Percentiles rank a stretch among this genome's conserved stretches.
These are phyloP conservation scores for Scutellaria baicalensis DNA, from an alignment of 257 asterid genomes.

Conservation along the genomic window DNA sequence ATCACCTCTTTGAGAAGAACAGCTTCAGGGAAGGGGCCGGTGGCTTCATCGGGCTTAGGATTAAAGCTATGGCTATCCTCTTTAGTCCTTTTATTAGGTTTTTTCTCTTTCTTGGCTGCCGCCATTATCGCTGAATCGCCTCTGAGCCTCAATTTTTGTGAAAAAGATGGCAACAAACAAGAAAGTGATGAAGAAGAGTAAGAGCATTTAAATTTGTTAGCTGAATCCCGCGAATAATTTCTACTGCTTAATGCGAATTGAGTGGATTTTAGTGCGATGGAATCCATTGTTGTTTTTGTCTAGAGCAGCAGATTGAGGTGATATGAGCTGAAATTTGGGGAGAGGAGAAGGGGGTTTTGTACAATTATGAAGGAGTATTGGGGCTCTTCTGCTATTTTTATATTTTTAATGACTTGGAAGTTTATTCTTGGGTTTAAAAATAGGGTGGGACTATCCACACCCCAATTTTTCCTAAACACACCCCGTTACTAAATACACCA, in stretches of 20 bases:
- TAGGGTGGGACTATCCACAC: no score
- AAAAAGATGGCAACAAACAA: conserved; percentile 18
- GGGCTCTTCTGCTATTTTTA: not conserved
- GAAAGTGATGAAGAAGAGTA: conserved; percentile 23
- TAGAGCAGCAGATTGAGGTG: conserved; percentile 7
- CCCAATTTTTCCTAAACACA: no score
- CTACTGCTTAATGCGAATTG: conserved; percentile 1
- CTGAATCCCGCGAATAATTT: conserved; percentile 16
- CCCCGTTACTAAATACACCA: no score
- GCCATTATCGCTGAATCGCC: conserved; percentile 25
- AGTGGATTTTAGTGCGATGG: conserved; percentile 24
- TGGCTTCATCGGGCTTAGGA: conserved; percentile 74
- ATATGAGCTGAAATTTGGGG: conserved; percentile 1
- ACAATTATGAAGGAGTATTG: not conserved
- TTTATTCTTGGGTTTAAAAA: no score
- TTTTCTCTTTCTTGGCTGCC: conserved; percentile 44
- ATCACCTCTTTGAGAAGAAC: conserved; percentile 72
- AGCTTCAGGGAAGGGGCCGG: conserved; percentile 87
- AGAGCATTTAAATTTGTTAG: conserved; percentile 11
- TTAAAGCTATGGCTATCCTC: conserved; percentile 53
- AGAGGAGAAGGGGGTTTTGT: conserved; percentile 4
- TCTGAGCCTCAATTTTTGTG: conserved; percentile 29
- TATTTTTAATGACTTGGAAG: not conserved
- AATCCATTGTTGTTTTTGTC: conserved; percentile 1
- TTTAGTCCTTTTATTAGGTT: conserved; percentile 26